A percentile compares a stretch with the other conserved stretches of the same genome.
Evolutionary conservation across 192 early-diverging fungal species (phyloP).

Genomic region (Coemansia sp.): DNA sequence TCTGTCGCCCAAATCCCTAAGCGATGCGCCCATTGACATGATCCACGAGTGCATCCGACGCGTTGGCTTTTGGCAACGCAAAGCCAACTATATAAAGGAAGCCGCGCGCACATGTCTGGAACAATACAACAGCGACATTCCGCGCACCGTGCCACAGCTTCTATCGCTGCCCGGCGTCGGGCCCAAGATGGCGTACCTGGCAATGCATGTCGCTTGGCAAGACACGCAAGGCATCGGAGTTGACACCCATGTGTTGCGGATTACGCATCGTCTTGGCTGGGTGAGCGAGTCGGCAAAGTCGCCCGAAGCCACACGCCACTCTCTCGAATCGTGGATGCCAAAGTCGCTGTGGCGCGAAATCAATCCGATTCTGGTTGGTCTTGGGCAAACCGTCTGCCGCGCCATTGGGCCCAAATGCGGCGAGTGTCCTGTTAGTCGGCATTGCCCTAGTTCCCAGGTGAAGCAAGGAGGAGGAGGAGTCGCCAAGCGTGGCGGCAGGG

Average conservation of each 20-base stretch:
- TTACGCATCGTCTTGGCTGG: slow-evolving; percentile 87
- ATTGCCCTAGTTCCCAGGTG: slow-evolving; percentile 58
- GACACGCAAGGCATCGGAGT: slow-evolving; percentile 89
- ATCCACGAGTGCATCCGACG: slow-evolving; percentile 73
- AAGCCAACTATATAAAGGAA: slow-evolving; percentile 78
- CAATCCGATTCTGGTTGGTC: slow-evolving; percentile 88
- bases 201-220: slow-evolving; percentile 84
- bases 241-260: slow-evolving; percentile 93
- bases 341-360: slow-evolving; percentile 80
- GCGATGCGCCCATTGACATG: slow-evolving; percentile 58
- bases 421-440: slow-evolving; percentile 73
- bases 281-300: slow-evolving; percentile 66
- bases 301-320: slow-evolving; percentile 79
- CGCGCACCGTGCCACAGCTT: slow-evolving; percentile 73
- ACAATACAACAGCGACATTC: slow-evolving; percentile 78
- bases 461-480: slow-evolving; percentile 8
- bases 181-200: slow-evolving; percentile 90
- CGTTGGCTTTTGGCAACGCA: slow-evolving; percentile 90
- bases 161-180: slow-evolving; percentile 87
- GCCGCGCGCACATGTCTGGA: slow-evolving; percentile 72
- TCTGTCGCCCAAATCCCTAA: slow-evolving; percentile 66
- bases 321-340: slow-evolving; percentile 79
- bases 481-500: slow-evolving; percentile 5
- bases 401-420: slow-evolving; percentile 73
- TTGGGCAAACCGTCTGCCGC: slow-evolving; percentile 81